These are phyloP conservation scores for Botryosphaeria dothidea DNA, from an alignment of 2,329 filamentous ascomycete species.

Conservation along the genomic window DNA sequence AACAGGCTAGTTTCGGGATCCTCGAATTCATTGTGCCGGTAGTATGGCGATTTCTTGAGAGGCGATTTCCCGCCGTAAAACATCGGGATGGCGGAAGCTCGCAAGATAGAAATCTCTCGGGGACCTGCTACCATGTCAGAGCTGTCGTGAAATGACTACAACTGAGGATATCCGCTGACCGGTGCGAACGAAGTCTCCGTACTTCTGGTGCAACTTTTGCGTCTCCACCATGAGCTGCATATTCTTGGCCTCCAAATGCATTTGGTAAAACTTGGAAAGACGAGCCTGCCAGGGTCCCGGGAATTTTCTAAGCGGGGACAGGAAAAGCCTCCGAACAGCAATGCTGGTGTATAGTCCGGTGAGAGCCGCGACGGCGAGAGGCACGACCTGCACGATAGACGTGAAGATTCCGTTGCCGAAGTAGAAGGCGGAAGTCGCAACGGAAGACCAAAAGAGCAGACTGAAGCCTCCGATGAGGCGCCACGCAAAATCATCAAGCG, in stretches of 20 bases:
- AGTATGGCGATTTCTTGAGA: slow-evolving; percentile 33
- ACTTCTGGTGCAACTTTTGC: background rate
- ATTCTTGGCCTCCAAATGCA: slow-evolving; percentile 1
- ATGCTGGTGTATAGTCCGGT: slow-evolving; percentile 34
- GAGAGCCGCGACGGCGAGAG: background rate
- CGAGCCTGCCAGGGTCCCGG: slow-evolving; percentile 12
- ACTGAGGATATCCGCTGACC: slow-evolving; percentile 20
- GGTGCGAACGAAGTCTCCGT: slow-evolving; percentile 20
- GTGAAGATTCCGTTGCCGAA: background rate
- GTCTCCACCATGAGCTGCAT: slow-evolving; percentile 16
- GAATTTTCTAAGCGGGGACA: slow-evolving; percentile 39
- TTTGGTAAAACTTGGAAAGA: slow-evolving; percentile 11
- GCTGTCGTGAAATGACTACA: background rate
- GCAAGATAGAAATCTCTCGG: slow-evolving; percentile 29
- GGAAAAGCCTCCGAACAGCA: slow-evolving; percentile 40
- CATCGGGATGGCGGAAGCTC: slow-evolving; percentile 26
- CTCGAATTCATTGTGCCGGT: slow-evolving; percentile 25
- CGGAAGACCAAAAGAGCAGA: background rate
- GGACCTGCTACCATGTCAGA: slow-evolving; percentile 17
- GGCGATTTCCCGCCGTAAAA: slow-evolving; percentile 36
- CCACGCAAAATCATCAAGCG: slow-evolving; percentile 5
- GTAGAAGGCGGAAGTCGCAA: background rate
- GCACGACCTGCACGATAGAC: background rate
- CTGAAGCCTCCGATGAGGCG: background rate
- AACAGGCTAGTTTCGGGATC: slow-evolving; percentile 22